These are phyloP conservation scores for Ophiosphaerella herpotricha DNA, from an alignment of 2,329 filamentous ascomycete species.

Conservation along the genomic window DNA sequence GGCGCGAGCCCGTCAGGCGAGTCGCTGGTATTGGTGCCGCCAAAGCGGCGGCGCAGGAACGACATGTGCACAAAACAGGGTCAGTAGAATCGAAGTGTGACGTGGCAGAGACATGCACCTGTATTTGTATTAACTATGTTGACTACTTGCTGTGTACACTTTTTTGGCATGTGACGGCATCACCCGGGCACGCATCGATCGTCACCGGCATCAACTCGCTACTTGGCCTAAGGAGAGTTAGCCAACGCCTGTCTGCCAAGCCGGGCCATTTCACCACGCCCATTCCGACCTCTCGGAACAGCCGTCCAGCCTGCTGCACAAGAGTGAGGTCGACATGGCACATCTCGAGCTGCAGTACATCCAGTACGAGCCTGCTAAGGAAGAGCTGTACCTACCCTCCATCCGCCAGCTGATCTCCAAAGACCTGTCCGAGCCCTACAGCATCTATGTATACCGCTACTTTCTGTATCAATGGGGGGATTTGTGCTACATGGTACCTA, in stretches of 20 bases:
- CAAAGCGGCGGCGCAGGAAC: conserved; percentile 45
- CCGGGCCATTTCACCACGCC: not conserved
- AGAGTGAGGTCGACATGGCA: not conserved
- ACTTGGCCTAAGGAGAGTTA: no score
- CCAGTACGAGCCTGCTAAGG: conserved; percentile 63
- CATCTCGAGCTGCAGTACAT: conserved; percentile 57
- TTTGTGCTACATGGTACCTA: conserved; percentile 85
- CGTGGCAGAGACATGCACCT: not conserved
- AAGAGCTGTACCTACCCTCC: conserved; percentile 73
- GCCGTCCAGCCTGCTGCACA: no score
- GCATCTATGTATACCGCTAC: conserved; percentile 98
- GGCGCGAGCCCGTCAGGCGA: conserved; percentile 43
- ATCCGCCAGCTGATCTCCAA: conserved; percentile 94
- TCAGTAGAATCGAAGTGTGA: no score
- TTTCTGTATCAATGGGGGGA: conserved; percentile 98
- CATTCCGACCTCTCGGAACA: not conserved
- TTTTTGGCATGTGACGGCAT: conserved; percentile 15
- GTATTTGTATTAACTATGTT: not conserved
- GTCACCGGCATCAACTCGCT: conserved; percentile 4
- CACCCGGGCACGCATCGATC: conserved; percentile 3
- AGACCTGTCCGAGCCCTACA: conserved; percentile 96
- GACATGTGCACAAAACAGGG: conserved; percentile 34
- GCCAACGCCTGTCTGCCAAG: not conserved
- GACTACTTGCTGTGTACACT: not conserved
- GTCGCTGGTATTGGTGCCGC: conserved; percentile 27